Evolutionary conservation across 2,329 filamentous ascomycete genomes (phyloP).

Genomic region (Colletotrichum sp.): DNA sequence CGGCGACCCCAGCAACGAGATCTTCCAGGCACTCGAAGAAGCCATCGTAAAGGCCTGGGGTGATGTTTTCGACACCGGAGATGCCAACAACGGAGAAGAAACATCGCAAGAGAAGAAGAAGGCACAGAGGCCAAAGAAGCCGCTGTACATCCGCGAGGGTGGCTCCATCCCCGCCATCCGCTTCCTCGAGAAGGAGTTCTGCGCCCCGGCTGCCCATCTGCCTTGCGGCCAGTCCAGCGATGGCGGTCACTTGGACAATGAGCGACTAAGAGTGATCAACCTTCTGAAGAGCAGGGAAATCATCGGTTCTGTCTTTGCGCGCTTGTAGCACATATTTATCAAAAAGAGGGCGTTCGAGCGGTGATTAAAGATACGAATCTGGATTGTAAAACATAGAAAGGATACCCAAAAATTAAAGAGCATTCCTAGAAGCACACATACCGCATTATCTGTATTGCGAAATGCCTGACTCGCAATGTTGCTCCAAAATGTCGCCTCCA

Average conservation of each 20-base stretch:
- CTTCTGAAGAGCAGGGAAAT: constrained; percentile 91
- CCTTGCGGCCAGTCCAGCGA: constrained; percentile 96
- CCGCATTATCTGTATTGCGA: background rate
- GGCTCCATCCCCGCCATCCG: constrained; percentile 94
- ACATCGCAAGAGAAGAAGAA: constrained; percentile 15
- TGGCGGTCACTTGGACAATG: constrained; percentile 92
- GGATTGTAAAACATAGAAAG: background rate
- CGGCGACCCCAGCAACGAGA: constrained; percentile 86
- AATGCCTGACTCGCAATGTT: background rate
- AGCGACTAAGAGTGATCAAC: constrained; percentile 87
- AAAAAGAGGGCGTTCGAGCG: background rate
- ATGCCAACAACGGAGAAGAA: constrained; percentile 8
- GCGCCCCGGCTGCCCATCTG: constrained; percentile 87
- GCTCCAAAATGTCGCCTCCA: background rate
- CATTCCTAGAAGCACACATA: background rate
- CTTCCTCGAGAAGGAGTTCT: constrained; percentile 93
- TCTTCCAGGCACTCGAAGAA: constrained; percentile 86
- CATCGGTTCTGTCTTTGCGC: constrained; percentile 82
- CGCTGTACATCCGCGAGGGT: constrained; percentile 93
- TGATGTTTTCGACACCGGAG: constrained; percentile 46
- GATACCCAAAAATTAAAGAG: constrained; percentile 12
- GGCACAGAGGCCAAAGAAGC: constrained; percentile 55
- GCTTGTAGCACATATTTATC: constrained; percentile 47
- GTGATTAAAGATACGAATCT: background rate
- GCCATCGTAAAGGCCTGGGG: constrained; percentile 89